These are phyloP conservation scores for barrel medic (Medicago truncatula) DNA, from an alignment of 306 rosid species.

Conservation along the genomic window DNA sequence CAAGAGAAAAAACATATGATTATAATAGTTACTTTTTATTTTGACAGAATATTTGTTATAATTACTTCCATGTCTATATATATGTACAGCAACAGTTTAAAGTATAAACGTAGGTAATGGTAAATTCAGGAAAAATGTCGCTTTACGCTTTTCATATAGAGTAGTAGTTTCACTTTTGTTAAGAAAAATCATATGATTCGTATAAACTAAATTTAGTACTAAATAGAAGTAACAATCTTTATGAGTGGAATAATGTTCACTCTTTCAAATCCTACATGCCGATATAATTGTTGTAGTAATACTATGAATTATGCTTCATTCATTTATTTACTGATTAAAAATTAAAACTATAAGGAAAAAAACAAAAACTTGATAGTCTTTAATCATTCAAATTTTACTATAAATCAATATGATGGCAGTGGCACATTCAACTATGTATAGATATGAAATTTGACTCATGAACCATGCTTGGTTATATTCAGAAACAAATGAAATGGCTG, in stretches of 20 bases:
- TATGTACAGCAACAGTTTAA: not conserved
- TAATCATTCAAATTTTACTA: slow-evolving; percentile 14
- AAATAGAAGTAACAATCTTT: not conserved
- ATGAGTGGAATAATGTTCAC: no score
- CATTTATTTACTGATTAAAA: no score
- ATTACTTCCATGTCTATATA: not conserved
- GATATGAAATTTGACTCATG: slow-evolving; percentile 16
- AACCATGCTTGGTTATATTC: slow-evolving; percentile 8
- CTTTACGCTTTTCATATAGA: not conserved
- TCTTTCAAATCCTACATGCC: no score
- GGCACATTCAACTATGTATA: slow-evolving; percentile 6
- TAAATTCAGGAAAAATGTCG: not conserved
- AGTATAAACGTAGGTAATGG: not conserved
- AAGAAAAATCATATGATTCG: not conserved
- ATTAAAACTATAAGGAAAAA: not conserved
- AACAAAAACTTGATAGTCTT: not conserved
- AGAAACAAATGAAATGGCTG: not conserved
- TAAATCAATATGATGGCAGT: not conserved
- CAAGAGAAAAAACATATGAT: no score
- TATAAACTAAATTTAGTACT: not conserved
- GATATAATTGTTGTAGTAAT: no score
- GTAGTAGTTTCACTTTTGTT: not conserved
- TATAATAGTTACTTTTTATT: no score
- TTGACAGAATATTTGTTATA: no score
- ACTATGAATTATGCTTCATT: no score